Conservation (phyloP, 2,329 filamentous ascomycete species). For the Aaosphaeria pasadenensis region DNA sequence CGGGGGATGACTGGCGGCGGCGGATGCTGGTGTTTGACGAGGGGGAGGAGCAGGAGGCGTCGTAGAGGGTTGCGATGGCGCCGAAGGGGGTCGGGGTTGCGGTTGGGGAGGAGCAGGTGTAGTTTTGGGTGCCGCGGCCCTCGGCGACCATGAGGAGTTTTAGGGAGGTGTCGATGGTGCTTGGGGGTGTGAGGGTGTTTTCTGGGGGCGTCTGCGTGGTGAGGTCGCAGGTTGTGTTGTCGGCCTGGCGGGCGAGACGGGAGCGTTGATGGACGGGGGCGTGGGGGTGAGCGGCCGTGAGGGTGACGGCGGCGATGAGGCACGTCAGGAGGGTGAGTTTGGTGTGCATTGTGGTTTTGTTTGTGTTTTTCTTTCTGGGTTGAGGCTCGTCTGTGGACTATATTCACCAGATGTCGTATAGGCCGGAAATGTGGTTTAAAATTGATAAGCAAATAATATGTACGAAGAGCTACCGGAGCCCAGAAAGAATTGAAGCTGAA, state of each 20-base stretch:
- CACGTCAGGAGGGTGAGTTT: slow-evolving; percentile 16
- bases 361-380: background rate
- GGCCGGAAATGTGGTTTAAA: background rate
- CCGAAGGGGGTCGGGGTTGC: slow-evolving; percentile 39
- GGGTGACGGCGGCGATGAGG: slow-evolving; percentile 16
- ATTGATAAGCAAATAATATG: slow-evolving; percentile 5
- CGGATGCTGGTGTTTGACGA: slow-evolving; percentile 1
- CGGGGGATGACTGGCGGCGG: too few species aligned
- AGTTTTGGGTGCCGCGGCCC: slow-evolving; percentile 52
- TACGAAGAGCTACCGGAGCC: slow-evolving; percentile 31
- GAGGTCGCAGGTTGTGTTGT: slow-evolving; percentile 22
- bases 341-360: slow-evolving; percentile 20
- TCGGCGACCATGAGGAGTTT: slow-evolving; percentile 40
- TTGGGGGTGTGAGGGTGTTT: slow-evolving; percentile 22
- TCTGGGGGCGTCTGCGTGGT: slow-evolving; percentile 19
- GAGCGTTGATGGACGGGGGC: slow-evolving; percentile 8
- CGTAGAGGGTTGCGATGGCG: slow-evolving; percentile 46
- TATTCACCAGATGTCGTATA: too few species aligned
- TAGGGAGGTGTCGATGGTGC: slow-evolving; percentile 28
- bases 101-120: slow-evolving; percentile 39
- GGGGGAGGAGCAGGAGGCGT: slow-evolving; percentile 36
- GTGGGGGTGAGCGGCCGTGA: slow-evolving; percentile 17
- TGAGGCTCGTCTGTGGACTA: background rate
- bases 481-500: slow-evolving; percentile 8
- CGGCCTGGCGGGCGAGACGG: slow-evolving; percentile 13